Conservation (phyloP, 1,284 basidiomycete genomes). For the Ceratobasidium sp. region DNA sequence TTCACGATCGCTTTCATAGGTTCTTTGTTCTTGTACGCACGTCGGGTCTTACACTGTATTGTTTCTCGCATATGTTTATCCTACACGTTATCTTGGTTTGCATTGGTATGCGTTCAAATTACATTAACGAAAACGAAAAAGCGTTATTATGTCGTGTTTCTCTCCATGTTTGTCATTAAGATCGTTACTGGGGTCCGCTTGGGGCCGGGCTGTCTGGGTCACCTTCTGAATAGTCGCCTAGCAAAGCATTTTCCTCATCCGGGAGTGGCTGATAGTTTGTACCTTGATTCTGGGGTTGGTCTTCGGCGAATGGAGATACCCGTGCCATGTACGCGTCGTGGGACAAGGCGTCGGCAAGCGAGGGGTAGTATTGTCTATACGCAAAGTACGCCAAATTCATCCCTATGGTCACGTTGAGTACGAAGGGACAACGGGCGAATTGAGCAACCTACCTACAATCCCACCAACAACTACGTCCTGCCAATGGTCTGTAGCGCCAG, state of each 20-base stretch:
- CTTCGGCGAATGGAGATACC: conserved; percentile 29
- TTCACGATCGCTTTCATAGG: conserved; percentile 40
- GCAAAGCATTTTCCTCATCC: conserved; percentile 18
- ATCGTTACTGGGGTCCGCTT: not conserved
- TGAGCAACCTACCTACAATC: conserved; percentile 64
- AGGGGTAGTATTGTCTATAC: conserved; percentile 86
- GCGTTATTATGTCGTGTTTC: not conserved
- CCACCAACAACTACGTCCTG: conserved; percentile 89
- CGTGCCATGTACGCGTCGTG: conserved; percentile 59
- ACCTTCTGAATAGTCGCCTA: conserved; percentile 29
- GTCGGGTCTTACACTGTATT: conserved; percentile 41
- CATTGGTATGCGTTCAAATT: conserved; percentile 18
- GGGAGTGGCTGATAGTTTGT: not conserved
- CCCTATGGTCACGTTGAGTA: conserved; percentile 55
- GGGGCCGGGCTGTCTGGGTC: not conserved
- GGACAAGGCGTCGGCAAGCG: conserved; percentile 69
- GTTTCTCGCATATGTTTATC: conserved; percentile 47
- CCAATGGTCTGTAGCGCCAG: conserved; percentile 78
- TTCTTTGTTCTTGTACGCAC: conserved; percentile 24
- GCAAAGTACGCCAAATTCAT: conserved; percentile 79
- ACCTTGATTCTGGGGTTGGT: not conserved
- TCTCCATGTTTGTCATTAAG: not conserved
- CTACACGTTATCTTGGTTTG: conserved; percentile 34
- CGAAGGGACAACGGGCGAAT: not conserved
- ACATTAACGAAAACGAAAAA: not conserved